Evolutionary conservation across 108 stramenopile species (phyloP).

Genomic region (Pseudonitzschia delicatissima): DNA sequence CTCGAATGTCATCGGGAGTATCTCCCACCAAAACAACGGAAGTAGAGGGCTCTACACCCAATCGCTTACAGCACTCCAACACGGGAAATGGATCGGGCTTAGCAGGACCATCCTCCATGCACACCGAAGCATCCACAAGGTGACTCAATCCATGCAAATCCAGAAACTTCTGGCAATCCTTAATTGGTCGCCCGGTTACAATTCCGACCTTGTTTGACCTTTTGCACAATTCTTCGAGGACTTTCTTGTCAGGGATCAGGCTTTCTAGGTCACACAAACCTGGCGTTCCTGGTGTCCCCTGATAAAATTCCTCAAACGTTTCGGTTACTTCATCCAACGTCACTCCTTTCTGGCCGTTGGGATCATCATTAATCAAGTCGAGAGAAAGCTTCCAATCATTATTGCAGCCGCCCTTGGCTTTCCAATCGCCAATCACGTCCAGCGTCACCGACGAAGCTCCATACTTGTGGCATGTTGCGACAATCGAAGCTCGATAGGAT

Average conservation of each 20-base stretch:
- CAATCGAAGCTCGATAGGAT: constrained; percentile 78
- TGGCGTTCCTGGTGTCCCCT: constrained; percentile 46
- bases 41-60: constrained; percentile 47
- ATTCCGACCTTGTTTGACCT: constrained; percentile 60
- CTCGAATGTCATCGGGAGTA: constrained; percentile 88
- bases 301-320: constrained; percentile 86
- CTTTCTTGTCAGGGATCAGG: constrained; percentile 60
- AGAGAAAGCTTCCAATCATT: constrained; percentile 89
- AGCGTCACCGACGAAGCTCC: constrained; percentile 60
- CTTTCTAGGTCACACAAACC: constrained; percentile 69
- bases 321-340: constrained; percentile 78
- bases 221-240: constrained; percentile 61
- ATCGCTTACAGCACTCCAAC: constrained; percentile 39
- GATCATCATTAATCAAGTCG: constrained; percentile 57
- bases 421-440: constrained; percentile 66
- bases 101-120: constrained; percentile 91
- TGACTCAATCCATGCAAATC: constrained; percentile 43
- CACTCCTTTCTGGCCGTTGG: constrained; percentile 50
- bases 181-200: constrained; percentile 85
- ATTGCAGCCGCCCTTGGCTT: constrained; percentile 84
- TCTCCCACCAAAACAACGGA: constrained; percentile 80
- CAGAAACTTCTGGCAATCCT: constrained; percentile 82
- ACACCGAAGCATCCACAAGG: constrained; percentile 66
- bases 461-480: constrained; percentile 67
- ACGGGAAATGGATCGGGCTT: constrained; percentile 89